Evolutionary conservation across 208 protist genomes (phyloP).

Genomic region (Crithidia expoeki): DNA sequence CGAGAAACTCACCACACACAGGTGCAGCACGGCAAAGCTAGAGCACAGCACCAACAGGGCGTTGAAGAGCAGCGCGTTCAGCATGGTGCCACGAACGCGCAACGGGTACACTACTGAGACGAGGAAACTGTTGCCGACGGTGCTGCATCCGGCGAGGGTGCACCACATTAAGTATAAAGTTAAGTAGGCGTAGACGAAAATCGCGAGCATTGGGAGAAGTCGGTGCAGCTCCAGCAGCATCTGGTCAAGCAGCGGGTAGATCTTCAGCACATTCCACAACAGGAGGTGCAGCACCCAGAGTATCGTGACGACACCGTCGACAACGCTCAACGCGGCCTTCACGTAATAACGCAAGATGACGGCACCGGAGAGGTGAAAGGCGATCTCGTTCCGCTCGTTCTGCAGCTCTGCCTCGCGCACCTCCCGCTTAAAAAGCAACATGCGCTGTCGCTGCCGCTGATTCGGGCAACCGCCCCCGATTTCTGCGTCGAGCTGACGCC

Average conservation of each 20-base stretch:
- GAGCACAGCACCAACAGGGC: slow-evolving; percentile 86
- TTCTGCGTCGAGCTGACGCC: slow-evolving; percentile 60
- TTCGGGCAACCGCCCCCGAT: slow-evolving; percentile 26
- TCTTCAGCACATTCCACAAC: slow-evolving; percentile 70
- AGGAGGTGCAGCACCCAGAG: slow-evolving; percentile 91
- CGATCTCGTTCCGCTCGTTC: slow-evolving; percentile 71
- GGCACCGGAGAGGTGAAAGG: slow-evolving; percentile 72
- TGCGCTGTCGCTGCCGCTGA: slow-evolving; percentile 48
- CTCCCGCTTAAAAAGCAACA: slow-evolving; percentile 70
- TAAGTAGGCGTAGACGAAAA: slow-evolving; percentile 81
- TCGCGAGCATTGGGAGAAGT: slow-evolving; percentile 85
- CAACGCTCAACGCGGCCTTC: slow-evolving; percentile 39
- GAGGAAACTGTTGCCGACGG: slow-evolving; percentile 71
- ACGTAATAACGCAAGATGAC: slow-evolving; percentile 56
- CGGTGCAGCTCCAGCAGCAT: slow-evolving; percentile 75
- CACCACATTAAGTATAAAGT: slow-evolving; percentile 92
- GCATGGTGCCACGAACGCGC: slow-evolving; percentile 85
- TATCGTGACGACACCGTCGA: slow-evolving; percentile 61
- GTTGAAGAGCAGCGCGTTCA: slow-evolving; percentile 96
- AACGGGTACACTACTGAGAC: slow-evolving; percentile 81
- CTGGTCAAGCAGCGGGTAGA: slow-evolving; percentile 75
- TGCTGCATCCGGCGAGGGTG: slow-evolving; percentile 86
- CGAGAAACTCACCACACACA: slow-evolving; percentile 87
- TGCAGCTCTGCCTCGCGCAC: slow-evolving; percentile 80
- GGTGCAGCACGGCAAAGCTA: slow-evolving; percentile 88